Evolutionary conservation across 164 flowering plant genomes (phyloP).

Genomic region (Houttuynia cordata): DNA sequence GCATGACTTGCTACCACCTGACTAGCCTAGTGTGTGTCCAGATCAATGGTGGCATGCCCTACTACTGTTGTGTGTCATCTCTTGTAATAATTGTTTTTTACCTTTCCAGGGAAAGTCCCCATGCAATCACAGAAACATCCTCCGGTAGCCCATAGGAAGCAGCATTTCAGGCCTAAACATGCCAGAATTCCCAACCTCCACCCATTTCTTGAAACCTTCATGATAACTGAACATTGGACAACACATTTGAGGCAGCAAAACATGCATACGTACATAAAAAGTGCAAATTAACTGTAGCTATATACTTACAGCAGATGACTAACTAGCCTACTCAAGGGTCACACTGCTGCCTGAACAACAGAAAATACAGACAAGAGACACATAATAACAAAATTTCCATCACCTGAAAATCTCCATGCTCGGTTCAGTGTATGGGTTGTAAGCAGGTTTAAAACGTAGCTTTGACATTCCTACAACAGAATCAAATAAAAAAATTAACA

Average conservation of each 20-base stretch:
- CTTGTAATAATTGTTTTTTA: slow-evolving; percentile 7
- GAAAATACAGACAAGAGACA: not conserved
- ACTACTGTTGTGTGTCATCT: not conserved
- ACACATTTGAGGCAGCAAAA: not conserved
- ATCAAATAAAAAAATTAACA: not conserved
- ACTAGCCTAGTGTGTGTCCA: not conserved
- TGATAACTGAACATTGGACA: slow-evolving; percentile 46
- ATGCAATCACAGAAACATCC: slow-evolving; percentile 87
- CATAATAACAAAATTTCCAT: not conserved
- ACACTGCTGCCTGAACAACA: not conserved
- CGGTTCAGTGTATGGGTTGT: slow-evolving; percentile 95
- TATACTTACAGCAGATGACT: not conserved
- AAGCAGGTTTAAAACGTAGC: slow-evolving; percentile 85
- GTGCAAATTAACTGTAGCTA: not conserved
- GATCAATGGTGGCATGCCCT: not conserved
- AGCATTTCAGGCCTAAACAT: slow-evolving; percentile 99
- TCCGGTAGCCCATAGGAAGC: slow-evolving; percentile 94
- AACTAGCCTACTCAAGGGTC: not conserved
- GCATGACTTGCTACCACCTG: not conserved
- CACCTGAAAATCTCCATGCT: slow-evolving; percentile 99
- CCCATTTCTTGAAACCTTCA: slow-evolving; percentile 91
- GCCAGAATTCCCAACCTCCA: slow-evolving; percentile 94
- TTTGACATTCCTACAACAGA: slow-evolving; percentile 62
- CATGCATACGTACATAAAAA: not conserved
- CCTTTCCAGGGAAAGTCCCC: slow-evolving; percentile 99